Base-by-base conservation (phyloP, 805 yeast genomes). In the Candida piceae region DNA sequence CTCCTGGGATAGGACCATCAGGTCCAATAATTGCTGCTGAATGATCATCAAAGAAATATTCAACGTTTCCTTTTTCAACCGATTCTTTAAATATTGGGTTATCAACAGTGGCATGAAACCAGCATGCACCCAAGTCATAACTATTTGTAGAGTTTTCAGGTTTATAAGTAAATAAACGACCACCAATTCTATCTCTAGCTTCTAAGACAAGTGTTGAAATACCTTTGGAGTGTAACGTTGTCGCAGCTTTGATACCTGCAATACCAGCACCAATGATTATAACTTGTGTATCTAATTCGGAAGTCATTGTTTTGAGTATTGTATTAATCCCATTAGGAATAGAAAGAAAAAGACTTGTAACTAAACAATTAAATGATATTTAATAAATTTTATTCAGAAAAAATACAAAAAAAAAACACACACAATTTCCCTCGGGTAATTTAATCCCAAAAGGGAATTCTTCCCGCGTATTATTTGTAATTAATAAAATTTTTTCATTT, bases 41-140 rank as follows among this genome's bases (percentile, higher is more conserved):
- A 39, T 61, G 61, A 16, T 67, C 62, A 39, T 57, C 62, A 34
- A 52, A 55, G 18, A 34, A 30, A 22, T 49, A 54, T 15, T 50
- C 53, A 30, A 55, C 40, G 34, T 53, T 51, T 7, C 49, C 47
- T 31, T 34, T 36, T 2, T 29, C 46, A 12, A 52, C 45, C 13
- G 60, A 53, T 17, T 58, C 53, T 19, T 54, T 50, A 36, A 71
- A 62, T 6, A 66, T 55, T 3, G 60, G 58, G 42, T 73, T 73
- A 35, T 63, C 60, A 21, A 67, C 53, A 8, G 69, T 55, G 24
- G 72, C 73, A 45, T 73, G 79, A 48, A 70, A 73, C 79, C 79
- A 73, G 10, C 74, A 62, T 3, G 76, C 78, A 2, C 79, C 79
- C 15, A 72, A 42, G 49, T 73, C 79, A 42, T 70, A 70, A 9